phyloP scores from a whole-genome alignment of 2,329 filamentous ascomycete genomes.

The Cordyceps cateniannulata region DNA sequence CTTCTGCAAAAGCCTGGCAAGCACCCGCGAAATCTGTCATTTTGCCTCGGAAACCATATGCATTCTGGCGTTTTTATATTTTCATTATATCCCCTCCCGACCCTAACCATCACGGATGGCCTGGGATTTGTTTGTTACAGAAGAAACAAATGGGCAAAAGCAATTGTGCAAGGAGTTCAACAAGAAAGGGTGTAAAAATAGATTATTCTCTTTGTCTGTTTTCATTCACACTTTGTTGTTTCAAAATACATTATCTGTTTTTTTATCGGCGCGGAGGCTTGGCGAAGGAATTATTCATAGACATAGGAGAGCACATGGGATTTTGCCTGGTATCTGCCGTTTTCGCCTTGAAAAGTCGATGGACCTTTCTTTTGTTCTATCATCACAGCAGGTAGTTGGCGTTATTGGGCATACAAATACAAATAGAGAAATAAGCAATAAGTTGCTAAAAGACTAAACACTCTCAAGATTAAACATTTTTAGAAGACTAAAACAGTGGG shows the following conservation, averaged over 20 bases:
- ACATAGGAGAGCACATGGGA: background rate
- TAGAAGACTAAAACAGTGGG: no score
- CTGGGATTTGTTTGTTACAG: background rate
- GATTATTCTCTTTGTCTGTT: background rate
- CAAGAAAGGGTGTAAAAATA: background rate
- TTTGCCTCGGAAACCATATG: background rate
- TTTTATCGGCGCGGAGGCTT: background rate
- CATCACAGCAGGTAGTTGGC: background rate
- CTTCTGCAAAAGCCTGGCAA: background rate
- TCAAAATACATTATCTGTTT: background rate
- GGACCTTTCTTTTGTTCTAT: background rate
- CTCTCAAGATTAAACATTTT: background rate
- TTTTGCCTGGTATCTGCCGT: background rate
- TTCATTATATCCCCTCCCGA: constrained; percentile 8
- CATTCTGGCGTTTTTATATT: constrained; percentile 7
- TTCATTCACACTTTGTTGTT: background rate
- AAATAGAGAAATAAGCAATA: background rate
- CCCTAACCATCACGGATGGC: background rate
- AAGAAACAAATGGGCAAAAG: background rate
- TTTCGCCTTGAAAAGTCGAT: background rate
- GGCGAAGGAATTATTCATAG: background rate
- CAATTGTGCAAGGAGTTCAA: background rate
- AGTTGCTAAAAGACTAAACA: background rate
- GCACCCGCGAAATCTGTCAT: background rate
- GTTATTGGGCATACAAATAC: background rate